These are phyloP conservation scores for Pichia ethanolica DNA, from an alignment of 805 yeast genomes.

Conservation along the genomic window DNA sequence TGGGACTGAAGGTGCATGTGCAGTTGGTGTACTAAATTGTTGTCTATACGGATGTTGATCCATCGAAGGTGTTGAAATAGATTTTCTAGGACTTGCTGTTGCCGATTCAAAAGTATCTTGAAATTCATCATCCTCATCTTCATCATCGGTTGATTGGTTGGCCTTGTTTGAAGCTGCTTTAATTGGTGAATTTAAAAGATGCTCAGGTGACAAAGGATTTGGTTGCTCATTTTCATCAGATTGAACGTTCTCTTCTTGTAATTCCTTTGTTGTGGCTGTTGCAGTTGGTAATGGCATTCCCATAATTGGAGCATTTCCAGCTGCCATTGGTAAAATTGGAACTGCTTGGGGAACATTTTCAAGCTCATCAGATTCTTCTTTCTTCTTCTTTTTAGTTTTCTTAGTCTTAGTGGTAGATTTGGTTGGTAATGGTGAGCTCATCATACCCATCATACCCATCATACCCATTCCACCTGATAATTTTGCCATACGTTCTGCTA, in stretches of 20 bases:
- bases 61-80: neutral
- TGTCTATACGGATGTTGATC: constrained; percentile 4
- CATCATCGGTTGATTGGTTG: neutral
- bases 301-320: constrained; percentile 26
- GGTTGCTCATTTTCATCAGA: no score
- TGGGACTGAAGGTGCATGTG: neutral
- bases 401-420: constrained; percentile 22
- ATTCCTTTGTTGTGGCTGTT: neutral
- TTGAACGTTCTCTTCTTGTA: no score
- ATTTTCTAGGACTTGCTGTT: neutral
- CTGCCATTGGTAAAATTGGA: constrained; percentile 49
- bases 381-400: constrained; percentile 18
- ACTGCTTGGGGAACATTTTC: constrained; percentile 31
- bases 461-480: constrained; percentile 80
- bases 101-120: constrained; percentile 3
- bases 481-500: constrained; percentile 94
- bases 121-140: constrained; percentile 2
- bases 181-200: no score
- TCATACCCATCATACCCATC: constrained; percentile 64
- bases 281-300: neutral
- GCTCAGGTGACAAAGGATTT: no score
- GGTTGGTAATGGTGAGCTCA: constrained; percentile 26
- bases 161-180: neutral
- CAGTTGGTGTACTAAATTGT: constrained; percentile 1
- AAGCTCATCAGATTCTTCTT: constrained; percentile 12